Conservation (phyloP, 1,139 yeast species). For the Hemisphaericaspora xylanilytica region DNA sequence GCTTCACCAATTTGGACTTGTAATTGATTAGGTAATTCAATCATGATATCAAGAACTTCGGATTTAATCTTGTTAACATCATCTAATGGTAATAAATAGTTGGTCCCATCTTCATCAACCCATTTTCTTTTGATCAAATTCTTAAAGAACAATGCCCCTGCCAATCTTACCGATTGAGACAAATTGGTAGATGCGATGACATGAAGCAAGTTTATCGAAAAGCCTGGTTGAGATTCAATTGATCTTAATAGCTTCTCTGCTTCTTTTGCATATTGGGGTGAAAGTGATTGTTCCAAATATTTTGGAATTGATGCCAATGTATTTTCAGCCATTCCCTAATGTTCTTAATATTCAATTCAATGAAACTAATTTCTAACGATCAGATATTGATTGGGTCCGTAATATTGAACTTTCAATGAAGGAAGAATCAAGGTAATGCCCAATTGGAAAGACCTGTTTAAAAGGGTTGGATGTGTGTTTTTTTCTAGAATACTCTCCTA, state of each 20-base stretch:
- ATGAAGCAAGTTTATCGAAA: slow-evolving; percentile 71
- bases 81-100: slow-evolving; percentile 55
- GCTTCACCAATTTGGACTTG: slow-evolving; percentile 95
- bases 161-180: slow-evolving; percentile 63
- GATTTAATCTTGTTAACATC: slow-evolving; percentile 70
- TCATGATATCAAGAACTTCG: slow-evolving; percentile 83
- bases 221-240: slow-evolving; percentile 67
- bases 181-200: slow-evolving; percentile 66
- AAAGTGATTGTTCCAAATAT: slow-evolving; percentile 49
- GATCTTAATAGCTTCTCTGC: slow-evolving; percentile 60
- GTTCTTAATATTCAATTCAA: no score
- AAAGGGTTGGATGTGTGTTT: no score
- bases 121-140: slow-evolving; percentile 81
- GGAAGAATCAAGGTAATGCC: no score
- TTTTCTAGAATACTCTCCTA: no score
- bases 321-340: slow-evolving; percentile 33
- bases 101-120: slow-evolving; percentile 82
- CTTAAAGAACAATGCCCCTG: slow-evolving; percentile 89
- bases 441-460: no score
- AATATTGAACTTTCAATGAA: no score
- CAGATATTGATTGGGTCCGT: not conserved
- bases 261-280: slow-evolving; percentile 52
- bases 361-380: not conserved
- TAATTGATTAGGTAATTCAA: slow-evolving; percentile 65
- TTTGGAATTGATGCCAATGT: slow-evolving; percentile 43